phyloP scores from a whole-genome alignment of 306 rosid genomes.

The Luffa acutangula region DNA sequence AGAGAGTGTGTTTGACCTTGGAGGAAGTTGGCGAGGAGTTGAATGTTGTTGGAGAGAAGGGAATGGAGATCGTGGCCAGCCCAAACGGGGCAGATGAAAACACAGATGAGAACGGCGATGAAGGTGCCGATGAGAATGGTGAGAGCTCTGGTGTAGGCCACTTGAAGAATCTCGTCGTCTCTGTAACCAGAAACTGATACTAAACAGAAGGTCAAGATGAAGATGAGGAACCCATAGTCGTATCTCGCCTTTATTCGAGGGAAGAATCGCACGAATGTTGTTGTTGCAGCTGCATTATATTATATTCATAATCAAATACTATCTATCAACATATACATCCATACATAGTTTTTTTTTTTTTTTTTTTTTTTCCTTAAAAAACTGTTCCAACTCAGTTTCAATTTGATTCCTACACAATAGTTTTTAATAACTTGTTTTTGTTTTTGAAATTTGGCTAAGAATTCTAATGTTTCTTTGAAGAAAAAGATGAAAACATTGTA shows the following conservation, averaged over 20 bases:
- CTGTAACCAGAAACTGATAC: constrained; percentile 32
- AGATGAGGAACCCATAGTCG: constrained; percentile 43
- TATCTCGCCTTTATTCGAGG: constrained; percentile 35
- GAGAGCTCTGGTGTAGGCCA: neutral
- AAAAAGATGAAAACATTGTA: no score
- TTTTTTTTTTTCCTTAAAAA: no score
- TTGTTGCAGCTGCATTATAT: constrained; percentile 19
- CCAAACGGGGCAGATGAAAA: neutral
- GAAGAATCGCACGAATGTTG: constrained; percentile 35
- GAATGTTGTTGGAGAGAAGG: neutral
- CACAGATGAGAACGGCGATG: neutral
- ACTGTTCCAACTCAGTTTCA: no score
- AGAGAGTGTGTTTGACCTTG: neutral
- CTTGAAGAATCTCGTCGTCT: neutral
- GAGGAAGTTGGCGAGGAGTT: neutral
- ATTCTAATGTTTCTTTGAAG: no score
- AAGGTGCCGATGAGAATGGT: neutral
- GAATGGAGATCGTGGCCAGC: neutral
- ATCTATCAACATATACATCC: no score
- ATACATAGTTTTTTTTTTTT: no score
- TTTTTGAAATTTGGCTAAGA: no score
- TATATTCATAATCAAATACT: no score
- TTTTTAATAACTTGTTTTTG: no score
- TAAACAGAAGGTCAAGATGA: constrained; percentile 37
- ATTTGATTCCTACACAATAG: no score